Conservation (phyloP, 352 stramenopile species). For the Globisporangium canariense region DNA sequence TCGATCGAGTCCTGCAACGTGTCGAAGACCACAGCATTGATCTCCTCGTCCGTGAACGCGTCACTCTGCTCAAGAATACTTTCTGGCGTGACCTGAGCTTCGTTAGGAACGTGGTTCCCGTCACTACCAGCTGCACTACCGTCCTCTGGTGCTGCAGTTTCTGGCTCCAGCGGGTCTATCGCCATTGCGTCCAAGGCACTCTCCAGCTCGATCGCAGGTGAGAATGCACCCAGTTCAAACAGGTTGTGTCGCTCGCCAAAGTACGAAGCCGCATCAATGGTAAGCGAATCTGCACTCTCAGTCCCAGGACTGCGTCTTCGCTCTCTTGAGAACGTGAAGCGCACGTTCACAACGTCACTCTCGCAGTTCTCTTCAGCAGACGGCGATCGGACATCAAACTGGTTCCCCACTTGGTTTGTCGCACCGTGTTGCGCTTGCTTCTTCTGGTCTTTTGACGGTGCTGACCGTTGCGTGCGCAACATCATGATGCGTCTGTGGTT, state of each 20-base stretch:
- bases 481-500: slow-evolving; percentile 62
- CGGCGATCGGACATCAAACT: not conserved
- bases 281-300: not conserved
- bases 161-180: not conserved
- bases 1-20: slow-evolving; percentile 32
- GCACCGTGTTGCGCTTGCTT: not conserved
- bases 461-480: slow-evolving; percentile 37
- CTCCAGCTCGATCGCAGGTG: slow-evolving; percentile 51
- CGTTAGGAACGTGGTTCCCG: not conserved
- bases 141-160: not conserved
- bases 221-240: slow-evolving; percentile 43
- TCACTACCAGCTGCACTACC: not conserved
- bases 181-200: slow-evolving; percentile 33
- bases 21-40: slow-evolving; percentile 20
- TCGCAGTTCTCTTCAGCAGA: slow-evolving; percentile 10
- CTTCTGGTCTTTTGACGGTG: slow-evolving; percentile 1
- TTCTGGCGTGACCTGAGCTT: not conserved
- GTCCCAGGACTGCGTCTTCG: slow-evolving; percentile 4
- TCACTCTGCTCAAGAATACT: not conserved
- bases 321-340: slow-evolving; percentile 53
- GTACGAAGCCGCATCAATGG: not conserved
- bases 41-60: slow-evolving; percentile 4
- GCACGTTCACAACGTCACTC: slow-evolving; percentile 40
- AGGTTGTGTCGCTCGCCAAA: slow-evolving; percentile 14
- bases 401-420: not conserved